Evolutionary conservation across 306 rosid genomes (phyloP), one percentile per base, ranked within the genome.

Genomic region (Purshia tridentata): DNA sequence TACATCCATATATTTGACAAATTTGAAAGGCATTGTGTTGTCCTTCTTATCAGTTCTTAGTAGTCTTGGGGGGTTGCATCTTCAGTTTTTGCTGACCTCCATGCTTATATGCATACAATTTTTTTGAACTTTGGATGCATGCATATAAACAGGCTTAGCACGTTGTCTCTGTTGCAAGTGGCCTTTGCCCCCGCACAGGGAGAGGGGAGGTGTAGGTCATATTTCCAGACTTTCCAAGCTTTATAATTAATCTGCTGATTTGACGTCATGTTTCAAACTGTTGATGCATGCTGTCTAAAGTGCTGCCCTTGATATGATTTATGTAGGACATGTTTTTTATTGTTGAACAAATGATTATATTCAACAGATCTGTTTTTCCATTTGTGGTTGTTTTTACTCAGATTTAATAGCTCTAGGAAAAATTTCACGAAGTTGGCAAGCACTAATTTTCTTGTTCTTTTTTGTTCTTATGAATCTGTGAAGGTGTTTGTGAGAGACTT

Each of bases 401-500:
- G 19, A 11, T 22, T 64, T 29, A 15, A 46, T 10, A 61, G 2
- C 20, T 37, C n/a, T 50, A 73, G 54, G 44, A 10, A 42, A 45
- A 15, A 18, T 8, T 70, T 70, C 39, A 14, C 42, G 44, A 64
- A 64, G 65, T 42, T 40, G 46, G 63, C n/a, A 5, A 80, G 53
- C 52, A 67, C 63, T 48, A 42, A 83, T 69, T 10, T 54, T 20
- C 12, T 53, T 8, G 54, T 61, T 78, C 45, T 74, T 20, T 73
- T 42, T 11, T 53, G 35, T 9, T 79, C 41, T 73, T 67, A 6
- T 44, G 41, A 9, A 56, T 35, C 55, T 78, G 73, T 69, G 8
- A 63, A 93, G 98, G 98, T 93, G 83, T 91, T 93, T 82, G 86
- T 93, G 46, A 86, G 96, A 85, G 98, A 93, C 85, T 93, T 93